A percentile compares a stretch with the other conserved stretches of the same genome.
Evolutionary conservation across 345 rosid species (phyloP).

Genomic region (Atalantia buxifolia): DNA sequence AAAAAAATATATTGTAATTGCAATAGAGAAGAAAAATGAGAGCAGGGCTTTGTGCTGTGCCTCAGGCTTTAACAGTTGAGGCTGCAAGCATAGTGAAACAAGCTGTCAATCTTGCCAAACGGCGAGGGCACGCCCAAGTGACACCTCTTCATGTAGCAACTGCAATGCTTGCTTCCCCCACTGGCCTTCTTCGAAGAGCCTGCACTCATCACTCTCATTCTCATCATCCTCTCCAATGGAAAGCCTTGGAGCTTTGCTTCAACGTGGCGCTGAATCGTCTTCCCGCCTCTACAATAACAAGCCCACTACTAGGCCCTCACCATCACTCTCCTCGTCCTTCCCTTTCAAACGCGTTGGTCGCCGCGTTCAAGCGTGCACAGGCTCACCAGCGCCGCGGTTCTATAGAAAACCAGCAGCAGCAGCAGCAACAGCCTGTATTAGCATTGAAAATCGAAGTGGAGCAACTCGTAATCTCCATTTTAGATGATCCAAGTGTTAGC

Average conservation of each 20-base stretch:
- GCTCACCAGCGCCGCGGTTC: conserved; percentile 82
- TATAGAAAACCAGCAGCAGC: conserved; percentile 63
- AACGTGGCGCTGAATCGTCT: conserved; percentile 77
- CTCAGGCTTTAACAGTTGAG: conserved; percentile 57
- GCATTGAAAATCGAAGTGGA: conserved; percentile 69
- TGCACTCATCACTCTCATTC: conserved; percentile 60
- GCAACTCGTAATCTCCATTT: conserved; percentile 57
- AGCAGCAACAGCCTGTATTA: conserved; percentile 38
- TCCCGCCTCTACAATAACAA: conserved; percentile 51
- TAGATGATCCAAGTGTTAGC: conserved; percentile 79
- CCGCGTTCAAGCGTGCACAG: conserved; percentile 77
- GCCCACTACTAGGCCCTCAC: conserved; percentile 48
- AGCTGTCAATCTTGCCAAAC: conserved; percentile 55
- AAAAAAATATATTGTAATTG: too few relatives aligned
- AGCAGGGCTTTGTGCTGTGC: conserved; percentile 53
- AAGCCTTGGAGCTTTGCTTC: conserved; percentile 75
- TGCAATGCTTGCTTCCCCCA: conserved; percentile 55
- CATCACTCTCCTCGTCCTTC: conserved; percentile 36
- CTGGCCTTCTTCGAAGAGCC: conserved; percentile 57
- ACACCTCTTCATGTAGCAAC: conserved; percentile 77
- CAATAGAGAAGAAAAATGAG: conserved; percentile 36
- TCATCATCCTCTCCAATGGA: conserved; percentile 75
- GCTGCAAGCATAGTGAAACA: conserved; percentile 55
- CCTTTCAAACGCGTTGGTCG: conserved; percentile 68
- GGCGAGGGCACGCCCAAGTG: conserved; percentile 75